Percentiles rank a stretch among this genome's conserved stretches.
phyloP scores from a whole-genome alignment of 345 rosid species.

The Ceriops tagal region DNA sequence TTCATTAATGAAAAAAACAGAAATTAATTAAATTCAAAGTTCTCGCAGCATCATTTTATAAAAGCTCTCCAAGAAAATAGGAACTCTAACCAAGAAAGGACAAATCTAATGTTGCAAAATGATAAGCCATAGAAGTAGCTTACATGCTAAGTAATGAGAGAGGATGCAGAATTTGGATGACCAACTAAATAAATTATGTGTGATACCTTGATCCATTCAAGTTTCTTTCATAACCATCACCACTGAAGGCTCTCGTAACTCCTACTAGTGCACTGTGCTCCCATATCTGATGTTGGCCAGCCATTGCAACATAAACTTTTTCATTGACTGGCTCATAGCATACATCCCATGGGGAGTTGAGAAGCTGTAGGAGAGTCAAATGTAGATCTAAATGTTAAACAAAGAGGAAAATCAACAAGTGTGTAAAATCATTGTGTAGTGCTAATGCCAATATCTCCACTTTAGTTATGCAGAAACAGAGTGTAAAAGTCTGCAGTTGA shows the following conservation, averaged over 20 bases:
- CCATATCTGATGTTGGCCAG: slow-evolving; percentile 98
- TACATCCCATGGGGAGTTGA: slow-evolving; percentile 97
- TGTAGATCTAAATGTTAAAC: slow-evolving; percentile 5
- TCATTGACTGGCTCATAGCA: slow-evolving; percentile 64
- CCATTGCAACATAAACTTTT: slow-evolving; percentile 89
- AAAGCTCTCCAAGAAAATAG: no score
- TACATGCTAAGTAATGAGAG: not conserved
- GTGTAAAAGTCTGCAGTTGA: not conserved
- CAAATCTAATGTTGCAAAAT: not conserved
- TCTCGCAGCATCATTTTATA: not conserved
- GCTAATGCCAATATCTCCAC: not conserved
- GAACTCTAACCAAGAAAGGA: no score
- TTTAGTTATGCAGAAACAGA: not conserved
- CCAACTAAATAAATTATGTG: not conserved
- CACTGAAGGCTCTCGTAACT: slow-evolving; percentile 74
- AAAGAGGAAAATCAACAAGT: slow-evolving; percentile 11
- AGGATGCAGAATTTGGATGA: slow-evolving; percentile 1
- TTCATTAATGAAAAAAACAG: slow-evolving; percentile 23
- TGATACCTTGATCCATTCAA: slow-evolving; percentile 78
- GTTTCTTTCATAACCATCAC: slow-evolving; percentile 90
- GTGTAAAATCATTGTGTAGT: no score
- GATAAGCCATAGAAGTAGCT: not conserved
- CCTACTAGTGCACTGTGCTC: slow-evolving; percentile 62
- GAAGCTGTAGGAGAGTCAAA: slow-evolving; percentile 46
- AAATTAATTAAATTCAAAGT: not conserved